Base-by-base conservation (phyloP, 2,329 filamentous ascomycete genomes). In the Fusarium tricinctum region DNA sequence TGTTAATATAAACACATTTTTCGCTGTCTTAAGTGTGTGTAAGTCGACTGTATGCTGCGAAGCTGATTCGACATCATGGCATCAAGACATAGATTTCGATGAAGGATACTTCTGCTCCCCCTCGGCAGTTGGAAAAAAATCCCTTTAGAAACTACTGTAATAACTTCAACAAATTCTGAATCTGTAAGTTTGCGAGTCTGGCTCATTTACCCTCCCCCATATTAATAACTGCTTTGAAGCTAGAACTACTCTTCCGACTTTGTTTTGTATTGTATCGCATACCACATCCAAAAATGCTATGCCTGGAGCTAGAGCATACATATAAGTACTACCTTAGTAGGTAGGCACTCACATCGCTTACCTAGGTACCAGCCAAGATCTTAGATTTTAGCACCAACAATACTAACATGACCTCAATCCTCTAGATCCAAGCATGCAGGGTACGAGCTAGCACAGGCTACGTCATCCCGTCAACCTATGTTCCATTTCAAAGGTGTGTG, bases 381-480 rank as follows among this genome's bases (percentile, higher is more conserved):
- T 30, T 30, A 30, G 28, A 30, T 13, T 30, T 13, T 30, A 13
- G 10, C 28, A 30, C 28, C 9, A 28, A 28, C 10, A 28, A 12
- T 28, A 12, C 28, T 12, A 12, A 28, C 28, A 28, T 12, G 28
- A 30, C 28, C 12, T 13, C 10, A 30, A 30, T 12, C 12, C 9
- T 30, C 28, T 30, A 10, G 10, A 13, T 12, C 10, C 10, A 30
- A 30, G 28, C 10, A 30, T 30, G 28, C 12, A 30, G 2, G 28
- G n/a, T 8, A 38, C 22, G 47, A 58, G 51, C 51, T 67, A 63
- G 28, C 17, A 57, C 51, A 58, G 20, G 39, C 58, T 67, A 67
- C 57, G 64, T 67, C 64, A 67, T 68, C 58, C 63, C 64, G 48
- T 26, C 13, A 56, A 33, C 20, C 49, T 46, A 40, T 20, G 53